These are phyloP conservation scores for Penicillium parvum DNA, from an alignment of 495 filamentous ascomycete genomes.

Conservation along the genomic window DNA sequence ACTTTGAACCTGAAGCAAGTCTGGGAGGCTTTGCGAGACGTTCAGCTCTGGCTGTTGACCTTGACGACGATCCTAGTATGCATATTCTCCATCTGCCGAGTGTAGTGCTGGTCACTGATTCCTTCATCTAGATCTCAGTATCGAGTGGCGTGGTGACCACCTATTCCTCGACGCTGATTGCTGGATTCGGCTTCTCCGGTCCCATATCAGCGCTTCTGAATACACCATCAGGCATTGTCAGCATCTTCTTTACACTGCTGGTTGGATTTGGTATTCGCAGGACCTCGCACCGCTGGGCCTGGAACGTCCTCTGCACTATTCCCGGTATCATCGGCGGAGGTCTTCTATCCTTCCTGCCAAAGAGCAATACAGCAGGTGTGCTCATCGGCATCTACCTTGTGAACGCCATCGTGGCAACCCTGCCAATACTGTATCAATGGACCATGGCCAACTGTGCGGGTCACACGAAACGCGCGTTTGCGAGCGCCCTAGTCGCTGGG, in stretches of 20 bases:
- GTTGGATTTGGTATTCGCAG: slow-evolving; percentile 44
- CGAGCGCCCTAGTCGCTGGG: slow-evolving; percentile 51
- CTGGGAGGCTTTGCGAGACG: slow-evolving; percentile 27
- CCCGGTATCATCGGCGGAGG: slow-evolving; percentile 52
- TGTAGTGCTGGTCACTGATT: background rate
- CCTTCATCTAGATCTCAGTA: slow-evolving; percentile 36
- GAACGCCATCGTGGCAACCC: slow-evolving; percentile 46
- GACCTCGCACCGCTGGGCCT: slow-evolving; percentile 48
- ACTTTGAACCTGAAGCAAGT: slow-evolving; percentile 38
- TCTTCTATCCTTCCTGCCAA: slow-evolving; percentile 55
- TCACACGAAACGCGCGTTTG: slow-evolving; percentile 49
- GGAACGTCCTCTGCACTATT: slow-evolving; percentile 40
- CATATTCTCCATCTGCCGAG: background rate
- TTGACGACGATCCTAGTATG: slow-evolving; percentile 31
- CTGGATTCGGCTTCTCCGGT: slow-evolving; percentile 50
- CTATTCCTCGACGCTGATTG: slow-evolving; percentile 58
- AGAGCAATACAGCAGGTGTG: slow-evolving; percentile 42
- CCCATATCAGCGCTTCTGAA: slow-evolving; percentile 57
- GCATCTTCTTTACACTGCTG: slow-evolving; percentile 51
- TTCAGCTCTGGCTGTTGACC: slow-evolving; percentile 36
- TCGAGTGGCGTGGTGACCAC: slow-evolving; percentile 58
- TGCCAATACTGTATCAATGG: slow-evolving; percentile 47
- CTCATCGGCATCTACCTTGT: slow-evolving; percentile 63
- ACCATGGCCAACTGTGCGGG: slow-evolving; percentile 46
- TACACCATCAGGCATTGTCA: slow-evolving; percentile 58